Evolutionary conservation across 441 rosid genomes (phyloP), one percentile per base, ranked within the genome.

Genomic region (Mallotus repandus): DNA sequence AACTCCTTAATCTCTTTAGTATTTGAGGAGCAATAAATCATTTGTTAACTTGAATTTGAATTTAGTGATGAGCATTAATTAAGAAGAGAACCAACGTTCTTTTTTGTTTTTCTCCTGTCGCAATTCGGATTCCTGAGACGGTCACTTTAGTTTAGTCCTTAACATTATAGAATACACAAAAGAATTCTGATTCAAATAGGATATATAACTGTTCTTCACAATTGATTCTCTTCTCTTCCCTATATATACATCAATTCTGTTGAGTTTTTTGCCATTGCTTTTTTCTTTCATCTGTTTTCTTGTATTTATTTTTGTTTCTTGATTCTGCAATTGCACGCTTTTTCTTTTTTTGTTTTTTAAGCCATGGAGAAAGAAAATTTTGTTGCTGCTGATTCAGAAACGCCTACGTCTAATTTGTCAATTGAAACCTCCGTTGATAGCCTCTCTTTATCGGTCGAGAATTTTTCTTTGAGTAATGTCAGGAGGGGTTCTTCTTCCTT

Each of bases 121-220:
- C 52, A 54, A 22, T 45, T n/a, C 57, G 64, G 73, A 54, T 55
- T 68, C 52, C 35, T 54, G n/a, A 43, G 48, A 45, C 12, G 49
- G 49, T 45, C 49, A 45, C 49, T 8, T 25, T 29, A 15, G 11
- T 6, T 58, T 25, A 7, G 2, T 46, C 53, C 35, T 56, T 4
- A 0, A 2, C 35, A 13, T 43, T 56, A 10, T 19, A 46, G 45
- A 45, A 38, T 38, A 38, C 41, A 38, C 41, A 13, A 45, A 45
- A 13, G 41, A 45, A 22, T 22, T 70, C 55, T 4, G 35, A 21
- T 0, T 70, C 73, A 19, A 43, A 45, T 21, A 38, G 53, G 53
- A 50, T 21, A 22, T 43, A 7, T 22, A 58, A 29, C 32, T 29
- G 32, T 29, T 29, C 32, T 29, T 29, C 2, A 29, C 32, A 29